Percentiles rank a stretch among this genome's conserved stretches.
These are phyloP conservation scores for Penicillium soppii DNA, from an alignment of 495 filamentous ascomycete genomes.

Conservation along the genomic window DNA sequence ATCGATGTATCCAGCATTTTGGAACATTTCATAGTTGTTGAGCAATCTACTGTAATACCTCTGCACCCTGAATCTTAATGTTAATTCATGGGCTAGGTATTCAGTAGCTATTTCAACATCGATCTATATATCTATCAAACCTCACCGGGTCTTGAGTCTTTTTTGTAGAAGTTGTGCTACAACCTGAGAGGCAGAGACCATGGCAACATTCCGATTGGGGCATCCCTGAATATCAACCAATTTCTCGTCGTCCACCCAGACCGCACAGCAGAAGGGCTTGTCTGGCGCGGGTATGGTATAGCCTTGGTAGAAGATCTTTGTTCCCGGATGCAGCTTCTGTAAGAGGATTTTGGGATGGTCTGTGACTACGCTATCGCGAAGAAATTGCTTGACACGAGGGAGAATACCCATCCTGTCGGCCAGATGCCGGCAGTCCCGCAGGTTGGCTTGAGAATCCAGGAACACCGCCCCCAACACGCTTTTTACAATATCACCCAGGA, in stretches of 20 bases:
- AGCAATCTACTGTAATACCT: too few species aligned
- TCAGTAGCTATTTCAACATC: too few species aligned
- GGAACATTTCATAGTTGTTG: too few species aligned
- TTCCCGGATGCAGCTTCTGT: not conserved
- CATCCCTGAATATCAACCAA: not conserved
- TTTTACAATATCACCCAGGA: not conserved
- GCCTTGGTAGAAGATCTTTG: not conserved
- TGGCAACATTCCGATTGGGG: not conserved
- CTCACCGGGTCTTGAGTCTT: not conserved
- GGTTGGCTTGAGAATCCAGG: not conserved
- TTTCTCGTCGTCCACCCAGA: not conserved
- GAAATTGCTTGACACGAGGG: not conserved
- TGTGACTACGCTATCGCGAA: not conserved
- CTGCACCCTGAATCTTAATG: too few species aligned
- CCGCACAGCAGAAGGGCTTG: not conserved
- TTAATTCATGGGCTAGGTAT: too few species aligned
- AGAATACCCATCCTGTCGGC: not conserved
- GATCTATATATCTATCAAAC: too few species aligned
- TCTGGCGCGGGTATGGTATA: not conserved
- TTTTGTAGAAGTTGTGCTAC: not conserved
- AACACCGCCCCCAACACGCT: not conserved
- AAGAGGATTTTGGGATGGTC: not conserved
- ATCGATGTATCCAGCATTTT: too few species aligned
- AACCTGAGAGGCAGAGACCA: not conserved
- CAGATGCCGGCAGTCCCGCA: not conserved